Evolutionary conservation across 352 stramenopile species (phyloP), one percentile per base, ranked within the genome.

Genomic region (Thalassiosira exigua): DNA sequence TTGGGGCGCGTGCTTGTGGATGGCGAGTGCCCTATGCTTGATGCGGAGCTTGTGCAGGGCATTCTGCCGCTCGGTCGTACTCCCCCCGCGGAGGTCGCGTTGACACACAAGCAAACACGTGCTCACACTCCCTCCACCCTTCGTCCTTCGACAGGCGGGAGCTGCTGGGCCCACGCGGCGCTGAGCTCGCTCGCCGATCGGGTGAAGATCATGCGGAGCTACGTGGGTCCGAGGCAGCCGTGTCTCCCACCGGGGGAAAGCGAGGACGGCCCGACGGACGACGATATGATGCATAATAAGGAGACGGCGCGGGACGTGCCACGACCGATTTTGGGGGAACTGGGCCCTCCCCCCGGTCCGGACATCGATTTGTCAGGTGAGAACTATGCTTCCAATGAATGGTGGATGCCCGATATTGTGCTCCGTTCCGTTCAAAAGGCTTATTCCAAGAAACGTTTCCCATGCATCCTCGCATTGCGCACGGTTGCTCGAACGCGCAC

Each of bases 111-210:
- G n/a, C n/a, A n/a, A n/a, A n/a, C n/a, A n/a, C n/a, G n/a, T n/a
- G n/a, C n/a, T n/a, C n/a, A n/a, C n/a, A n/a, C n/a, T n/a, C n/a
- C n/a, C n/a, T n/a, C n/a, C n/a, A n/a, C n/a, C n/a, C n/a, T n/a
- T n/a, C n/a, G n/a, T n/a, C n/a, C n/a, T n/a, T n/a, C n/a, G n/a
- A n/a, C n/a, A n/a, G n/a, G n/a, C 72, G 91, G 91, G 0, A 85
- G 69, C 0, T 95, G 91, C 75, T 96, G 92, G 93, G 92, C 92
- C 1, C 93, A 96, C 73, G 85, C 84, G 4, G 81, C 90, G 27
- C 75, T 96, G 48, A 93, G 76, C 36, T 73, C 88, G 24, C 75
- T 96, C 22, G 91, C 91, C 0, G 93, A 96, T 84, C 86, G 93
- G 32, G 93, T 96, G 68, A 96, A 96, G 61, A 96, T 96, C 79